Evolutionary conservation across 1,284 basidiomycete species (phyloP).

Genomic region (Phenoliferia sp.): DNA sequence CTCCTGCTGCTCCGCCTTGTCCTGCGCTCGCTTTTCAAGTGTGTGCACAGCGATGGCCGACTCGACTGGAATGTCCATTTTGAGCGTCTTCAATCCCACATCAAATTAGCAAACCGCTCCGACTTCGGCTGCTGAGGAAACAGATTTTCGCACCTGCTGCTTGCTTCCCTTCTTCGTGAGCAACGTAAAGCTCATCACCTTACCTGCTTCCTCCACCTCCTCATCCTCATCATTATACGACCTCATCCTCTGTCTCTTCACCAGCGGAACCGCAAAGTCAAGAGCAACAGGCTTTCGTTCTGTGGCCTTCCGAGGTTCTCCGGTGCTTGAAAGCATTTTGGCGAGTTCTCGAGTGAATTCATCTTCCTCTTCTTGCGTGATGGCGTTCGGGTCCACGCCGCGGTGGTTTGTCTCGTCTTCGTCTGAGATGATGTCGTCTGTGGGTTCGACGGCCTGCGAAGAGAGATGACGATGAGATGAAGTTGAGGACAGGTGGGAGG

Average conservation of each 20-base stretch:
- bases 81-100: constrained; percentile 56
- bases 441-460: constrained; percentile 46
- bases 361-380: constrained; percentile 71
- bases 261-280: constrained; percentile 31
- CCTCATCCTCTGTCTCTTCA: constrained; percentile 52
- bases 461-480: too few relatives aligned
- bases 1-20: constrained; percentile 91
- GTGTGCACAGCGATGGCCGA: constrained; percentile 85
- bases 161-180: constrained; percentile 91
- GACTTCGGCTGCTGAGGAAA: background rate
- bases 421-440: constrained; percentile 49
- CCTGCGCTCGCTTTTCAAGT: constrained; percentile 78
- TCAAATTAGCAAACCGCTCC: background rate
- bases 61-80: constrained; percentile 77
- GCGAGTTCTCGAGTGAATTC: constrained; percentile 95
- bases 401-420: constrained; percentile 51
- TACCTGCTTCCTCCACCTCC: constrained; percentile 36
- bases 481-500: too few relatives aligned
- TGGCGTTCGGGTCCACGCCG: constrained; percentile 45
- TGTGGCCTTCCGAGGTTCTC: constrained; percentile 66
- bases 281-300: constrained; percentile 26
- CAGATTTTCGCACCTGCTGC: constrained; percentile 59
- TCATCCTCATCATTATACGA: constrained; percentile 51
- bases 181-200: constrained; percentile 85
- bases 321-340: constrained; percentile 84